Conservation (phyloP, 441 rosid genomes). For the Populus trichocarpa region DNA sequence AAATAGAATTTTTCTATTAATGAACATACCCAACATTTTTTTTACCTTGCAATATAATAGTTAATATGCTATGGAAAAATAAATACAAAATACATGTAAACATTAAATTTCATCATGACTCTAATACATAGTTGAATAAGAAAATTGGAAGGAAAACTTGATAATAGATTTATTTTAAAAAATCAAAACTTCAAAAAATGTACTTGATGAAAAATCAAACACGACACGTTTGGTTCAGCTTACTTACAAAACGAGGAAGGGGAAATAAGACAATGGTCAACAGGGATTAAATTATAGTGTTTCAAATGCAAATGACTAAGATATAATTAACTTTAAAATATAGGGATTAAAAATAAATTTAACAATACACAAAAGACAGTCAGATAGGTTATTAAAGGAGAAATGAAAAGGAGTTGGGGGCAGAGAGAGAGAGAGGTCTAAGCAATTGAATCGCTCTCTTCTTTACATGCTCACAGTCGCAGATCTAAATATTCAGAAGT, state of each 20-base stretch:
- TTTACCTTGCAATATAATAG: no score
- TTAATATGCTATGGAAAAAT: no score
- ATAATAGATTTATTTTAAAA: neutral
- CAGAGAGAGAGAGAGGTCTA: slow-evolving; percentile 3
- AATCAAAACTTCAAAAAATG: neutral
- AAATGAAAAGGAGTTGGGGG: neutral
- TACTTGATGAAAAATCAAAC: neutral
- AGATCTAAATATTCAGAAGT: neutral
- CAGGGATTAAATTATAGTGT: neutral
- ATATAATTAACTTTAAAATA: neutral
- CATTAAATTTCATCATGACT: neutral
- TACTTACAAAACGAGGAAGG: no score
- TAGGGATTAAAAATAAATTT: no score
- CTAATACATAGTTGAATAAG: neutral
- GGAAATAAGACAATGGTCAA: neutral
- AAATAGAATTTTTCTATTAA: no score
- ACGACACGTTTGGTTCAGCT: no score
- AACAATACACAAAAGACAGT: neutral
- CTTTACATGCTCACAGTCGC: neutral
- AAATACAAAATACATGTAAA: neutral
- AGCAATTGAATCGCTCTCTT: slow-evolving; percentile 26
- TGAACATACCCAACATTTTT: no score
- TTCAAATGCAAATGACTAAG: neutral
- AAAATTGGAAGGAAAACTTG: neutral
- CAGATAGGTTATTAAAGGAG: neutral